Base-by-base conservation (phyloP, 306 rosid genomes). In the Rubus parviflorus region DNA sequence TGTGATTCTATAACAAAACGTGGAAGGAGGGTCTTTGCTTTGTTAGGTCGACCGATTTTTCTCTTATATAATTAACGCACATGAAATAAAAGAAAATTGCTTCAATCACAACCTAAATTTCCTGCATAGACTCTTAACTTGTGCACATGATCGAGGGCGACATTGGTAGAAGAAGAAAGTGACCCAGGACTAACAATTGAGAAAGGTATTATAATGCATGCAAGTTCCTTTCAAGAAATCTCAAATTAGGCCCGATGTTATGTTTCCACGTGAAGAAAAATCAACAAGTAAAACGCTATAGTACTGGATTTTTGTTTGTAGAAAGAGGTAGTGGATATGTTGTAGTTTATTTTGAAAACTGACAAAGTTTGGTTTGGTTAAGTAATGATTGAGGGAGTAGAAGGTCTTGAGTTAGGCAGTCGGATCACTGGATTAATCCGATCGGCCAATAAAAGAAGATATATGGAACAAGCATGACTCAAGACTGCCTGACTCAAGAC, bases 81-180 rank as follows among this genome's bases (percentile, higher is more conserved):
- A 87, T 86, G 90, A 81, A 70, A 40, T 67, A 79, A 81, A 81
- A 75, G 77, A 76, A 49, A 80, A 70, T 84, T 83, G 86, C 88
- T 85, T 87, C 80, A 71, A 73, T 79, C 82, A 71, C 88, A 85
- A 88, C 84, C 85, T 88, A 79, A 78, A 61, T 71, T 83, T 71
- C 79, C 79, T n/a, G 46, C 62, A 15, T 20, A 58, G 66, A 30
- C 41, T 73, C 56, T 81, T 61, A 23, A 63, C 66, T 22, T 73
- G 54, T 57, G 77, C 77, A 20, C 23, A 72, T 72, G 73, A 30
- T 30, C 35, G 35, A 72, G 47, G 67, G 73, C 52, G 53, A 42
- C 69, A 83, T 81, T 67, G 80, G 78, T 56, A 74, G 78, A 81
- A 68, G 66, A 74, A 62, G 87, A 87, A 78, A 85, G 73, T 88